These are phyloP conservation scores for Darksidea phi DNA, from an alignment of 495 filamentous ascomycete species.

Conservation along the genomic window DNA sequence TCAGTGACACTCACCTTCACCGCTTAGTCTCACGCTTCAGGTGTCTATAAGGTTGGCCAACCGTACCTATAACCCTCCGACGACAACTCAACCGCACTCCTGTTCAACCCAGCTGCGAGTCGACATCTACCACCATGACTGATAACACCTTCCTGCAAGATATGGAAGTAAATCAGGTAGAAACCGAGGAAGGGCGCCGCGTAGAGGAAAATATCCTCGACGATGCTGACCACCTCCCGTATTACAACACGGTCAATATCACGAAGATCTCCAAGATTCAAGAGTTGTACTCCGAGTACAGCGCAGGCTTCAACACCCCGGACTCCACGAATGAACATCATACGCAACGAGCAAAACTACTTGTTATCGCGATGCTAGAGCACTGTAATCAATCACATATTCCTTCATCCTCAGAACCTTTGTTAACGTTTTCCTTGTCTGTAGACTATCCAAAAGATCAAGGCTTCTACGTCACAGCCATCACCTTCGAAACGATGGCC, in stretches of 20 bases:
- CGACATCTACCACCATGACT: too few relatives aligned
- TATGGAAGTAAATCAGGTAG: too few relatives aligned
- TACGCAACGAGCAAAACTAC: conserved; percentile 1
- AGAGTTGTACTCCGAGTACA: background rate
- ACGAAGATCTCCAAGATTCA: background rate
- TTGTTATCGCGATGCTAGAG: conserved; percentile 2
- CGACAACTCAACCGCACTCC: too few relatives aligned
- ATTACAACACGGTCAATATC: background rate
- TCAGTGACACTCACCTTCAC: too few relatives aligned
- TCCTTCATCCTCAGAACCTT: background rate
- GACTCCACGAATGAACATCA: background rate
- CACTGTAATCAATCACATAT: conserved; percentile 2
- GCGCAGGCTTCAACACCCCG: background rate
- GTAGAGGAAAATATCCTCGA: background rate
- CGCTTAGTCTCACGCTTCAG: too few relatives aligned
- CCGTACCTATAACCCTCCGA: too few relatives aligned
- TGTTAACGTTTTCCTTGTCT: background rate
- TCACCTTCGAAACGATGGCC: background rate
- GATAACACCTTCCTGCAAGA: too few relatives aligned
- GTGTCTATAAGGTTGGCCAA: too few relatives aligned
- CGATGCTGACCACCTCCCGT: background rate
- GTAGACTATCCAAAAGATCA: background rate
- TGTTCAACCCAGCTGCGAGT: too few relatives aligned
- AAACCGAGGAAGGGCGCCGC: too few relatives aligned
- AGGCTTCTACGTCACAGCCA: too few relatives aligned